These are phyloP conservation scores for Mimosa pudica DNA, from an alignment of 306 rosid genomes.

Conservation along the genomic window DNA sequence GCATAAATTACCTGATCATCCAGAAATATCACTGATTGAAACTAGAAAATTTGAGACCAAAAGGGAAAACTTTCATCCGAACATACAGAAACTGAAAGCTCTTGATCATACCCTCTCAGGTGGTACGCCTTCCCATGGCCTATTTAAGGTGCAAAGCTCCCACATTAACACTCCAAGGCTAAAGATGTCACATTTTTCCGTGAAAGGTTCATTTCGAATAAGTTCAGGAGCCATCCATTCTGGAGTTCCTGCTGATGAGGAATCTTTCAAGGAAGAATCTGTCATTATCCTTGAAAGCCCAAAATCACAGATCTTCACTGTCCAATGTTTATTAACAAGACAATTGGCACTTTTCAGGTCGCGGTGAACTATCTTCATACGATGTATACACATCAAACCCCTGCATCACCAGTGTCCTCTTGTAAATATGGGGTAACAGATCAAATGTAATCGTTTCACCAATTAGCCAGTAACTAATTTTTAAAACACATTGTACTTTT, in stretches of 20 bases:
- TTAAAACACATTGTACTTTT: slow-evolving; percentile 3
- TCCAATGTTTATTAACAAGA: slow-evolving; percentile 92
- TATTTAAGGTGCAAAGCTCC: slow-evolving; percentile 89
- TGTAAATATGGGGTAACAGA: slow-evolving; percentile 30
- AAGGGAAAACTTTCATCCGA: neutral
- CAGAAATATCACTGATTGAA: slow-evolving; percentile 19
- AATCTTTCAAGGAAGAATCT: slow-evolving; percentile 61
- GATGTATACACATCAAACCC: slow-evolving; percentile 98
- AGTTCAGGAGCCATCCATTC: slow-evolving; percentile 99
- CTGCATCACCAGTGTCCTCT: slow-evolving; percentile 46
- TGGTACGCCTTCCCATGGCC: slow-evolving; percentile 97
- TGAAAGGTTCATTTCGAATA: slow-evolving; percentile 87
- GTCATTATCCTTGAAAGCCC: slow-evolving; percentile 89
- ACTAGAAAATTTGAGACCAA: neutral
- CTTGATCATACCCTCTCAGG: slow-evolving; percentile 69
- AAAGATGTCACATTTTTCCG: slow-evolving; percentile 95
- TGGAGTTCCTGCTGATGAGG: slow-evolving; percentile 94
- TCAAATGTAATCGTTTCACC: slow-evolving; percentile 29
- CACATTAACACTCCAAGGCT: slow-evolving; percentile 95
- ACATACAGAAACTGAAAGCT: slow-evolving; percentile 4
- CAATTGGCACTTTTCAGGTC: slow-evolving; percentile 96
- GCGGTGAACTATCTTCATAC: slow-evolving; percentile 96
- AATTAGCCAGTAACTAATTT: slow-evolving; percentile 6
- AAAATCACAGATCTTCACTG: slow-evolving; percentile 95
- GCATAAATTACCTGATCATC: slow-evolving; percentile 79